A percentile compares a stretch with the other conserved stretches of the same genome.
These are phyloP conservation scores for Zoysia pacifica DNA, from an alignment of 176 grass and related monocot genomes.

Conservation along the genomic window DNA sequence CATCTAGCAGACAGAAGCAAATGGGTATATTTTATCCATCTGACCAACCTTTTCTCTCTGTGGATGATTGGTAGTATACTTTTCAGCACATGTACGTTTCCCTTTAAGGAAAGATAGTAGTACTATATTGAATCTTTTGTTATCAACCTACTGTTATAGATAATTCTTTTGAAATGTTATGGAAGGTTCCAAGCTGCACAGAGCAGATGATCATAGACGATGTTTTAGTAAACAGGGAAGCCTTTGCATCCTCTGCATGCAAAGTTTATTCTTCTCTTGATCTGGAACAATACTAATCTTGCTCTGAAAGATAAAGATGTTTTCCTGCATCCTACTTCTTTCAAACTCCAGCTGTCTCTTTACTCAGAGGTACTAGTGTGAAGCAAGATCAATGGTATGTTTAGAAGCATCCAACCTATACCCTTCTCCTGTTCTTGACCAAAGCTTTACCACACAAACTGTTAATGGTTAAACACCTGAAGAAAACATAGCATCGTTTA, in stretches of 20 bases:
- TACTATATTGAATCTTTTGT: neutral
- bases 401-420: slow-evolving; percentile 5
- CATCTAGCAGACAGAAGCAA: neutral
- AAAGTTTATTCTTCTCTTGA: slow-evolving; percentile 44
- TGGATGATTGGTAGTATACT: neutral
- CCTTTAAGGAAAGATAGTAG: neutral
- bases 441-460: slow-evolving; percentile 8
- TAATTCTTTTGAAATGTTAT: slow-evolving; percentile 17
- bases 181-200: slow-evolving; percentile 27
- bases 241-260: slow-evolving; percentile 49
- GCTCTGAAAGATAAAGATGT: slow-evolving; percentile 36
- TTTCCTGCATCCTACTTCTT: neutral
- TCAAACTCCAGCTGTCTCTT: neutral
- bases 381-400: neutral
- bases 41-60: neutral
- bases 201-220: slow-evolving; percentile 17
- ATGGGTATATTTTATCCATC: slow-evolving; percentile 11
- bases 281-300: slow-evolving; percentile 39
- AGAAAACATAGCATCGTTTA: slow-evolving; percentile 51
- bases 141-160: neutral
- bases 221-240: slow-evolving; percentile 19
- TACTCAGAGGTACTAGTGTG: neutral
- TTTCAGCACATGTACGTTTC: neutral
- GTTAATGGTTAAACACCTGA: slow-evolving; percentile 24
- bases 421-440: slow-evolving; percentile 24